Conservation (phyloP, 768 basidiomycete species). For the Suillus subalutaceus region DNA sequence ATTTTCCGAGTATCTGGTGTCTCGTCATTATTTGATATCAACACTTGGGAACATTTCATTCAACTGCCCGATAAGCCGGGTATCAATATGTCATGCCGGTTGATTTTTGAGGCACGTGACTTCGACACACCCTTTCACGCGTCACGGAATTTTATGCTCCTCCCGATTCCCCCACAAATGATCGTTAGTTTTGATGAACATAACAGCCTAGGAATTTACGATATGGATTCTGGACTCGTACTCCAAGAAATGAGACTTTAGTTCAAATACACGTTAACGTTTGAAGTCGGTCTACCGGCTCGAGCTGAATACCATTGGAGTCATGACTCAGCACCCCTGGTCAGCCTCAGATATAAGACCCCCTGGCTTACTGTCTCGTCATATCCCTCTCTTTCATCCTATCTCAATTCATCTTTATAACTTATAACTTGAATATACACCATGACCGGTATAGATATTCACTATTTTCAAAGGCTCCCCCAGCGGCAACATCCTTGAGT, state of each 20-base stretch:
- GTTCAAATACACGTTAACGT: not conserved
- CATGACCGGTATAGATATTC: slow-evolving; percentile 25
- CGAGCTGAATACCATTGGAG: not conserved
- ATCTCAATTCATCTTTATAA: not conserved
- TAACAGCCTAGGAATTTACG: not conserved
- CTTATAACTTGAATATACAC: not conserved
- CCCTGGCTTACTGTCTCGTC: not conserved
- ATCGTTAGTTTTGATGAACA: not conserved
- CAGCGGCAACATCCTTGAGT: slow-evolving; percentile 22
- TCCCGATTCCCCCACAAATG: not conserved
- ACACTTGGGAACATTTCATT: not conserved
- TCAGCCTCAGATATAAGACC: not conserved
- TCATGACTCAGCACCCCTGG: not conserved
- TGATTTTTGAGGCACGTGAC: not conserved
- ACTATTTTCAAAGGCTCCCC: slow-evolving; percentile 34
- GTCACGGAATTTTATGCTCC: not conserved
- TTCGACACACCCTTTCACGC: not conserved
- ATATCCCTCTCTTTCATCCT: not conserved
- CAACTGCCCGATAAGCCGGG: not conserved
- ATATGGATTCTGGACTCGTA: not conserved
- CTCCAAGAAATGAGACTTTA: not conserved
- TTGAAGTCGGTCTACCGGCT: not conserved
- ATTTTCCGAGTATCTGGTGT: not conserved
- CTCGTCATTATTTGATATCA: not conserved
- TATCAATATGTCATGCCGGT: not conserved